These are phyloP conservation scores for Macrolepiota dolichaula DNA, from an alignment of 768 basidiomycete species.

Conservation along the genomic window DNA sequence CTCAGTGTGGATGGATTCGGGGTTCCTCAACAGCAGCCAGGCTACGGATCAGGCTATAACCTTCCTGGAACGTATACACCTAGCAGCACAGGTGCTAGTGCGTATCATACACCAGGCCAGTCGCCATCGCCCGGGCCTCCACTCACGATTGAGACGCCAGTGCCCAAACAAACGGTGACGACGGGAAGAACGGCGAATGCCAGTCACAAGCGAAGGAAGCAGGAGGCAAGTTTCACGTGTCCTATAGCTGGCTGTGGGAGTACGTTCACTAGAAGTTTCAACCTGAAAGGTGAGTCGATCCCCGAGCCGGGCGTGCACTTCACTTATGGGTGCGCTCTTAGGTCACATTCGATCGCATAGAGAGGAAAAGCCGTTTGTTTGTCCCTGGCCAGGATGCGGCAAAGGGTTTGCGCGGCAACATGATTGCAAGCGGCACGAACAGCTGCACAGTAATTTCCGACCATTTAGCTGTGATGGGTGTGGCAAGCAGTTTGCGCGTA, in stretches of 20 bases:
- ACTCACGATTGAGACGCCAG: constrained; percentile 9
- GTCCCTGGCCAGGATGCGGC: constrained; percentile 91
- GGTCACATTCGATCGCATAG: constrained; percentile 95
- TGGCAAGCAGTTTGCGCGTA: constrained; percentile 87
- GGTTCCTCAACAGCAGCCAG: constrained; percentile 1
- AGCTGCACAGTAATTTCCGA: constrained; percentile 87
- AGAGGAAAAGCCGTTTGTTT: constrained; percentile 93
- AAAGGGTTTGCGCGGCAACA: constrained; percentile 95
- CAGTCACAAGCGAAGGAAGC: constrained; percentile 79
- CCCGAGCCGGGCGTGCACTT: not conserved
- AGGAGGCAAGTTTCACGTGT: constrained; percentile 83
- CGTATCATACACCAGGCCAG: constrained; percentile 11
- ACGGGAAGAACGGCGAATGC: constrained; percentile 88
- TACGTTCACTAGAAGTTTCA: constrained; percentile 91
- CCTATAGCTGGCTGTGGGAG: constrained; percentile 81
- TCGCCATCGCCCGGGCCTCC: constrained; percentile 10
- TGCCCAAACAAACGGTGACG: constrained; percentile 81
- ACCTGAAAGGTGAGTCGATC: constrained; percentile 69
- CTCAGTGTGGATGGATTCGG: constrained; percentile 5
- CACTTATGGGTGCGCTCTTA: constrained; percentile 20
- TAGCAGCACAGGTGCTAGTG: constrained; percentile 6
- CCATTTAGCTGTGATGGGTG: constrained; percentile 95
- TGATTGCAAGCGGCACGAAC: constrained; percentile 95
- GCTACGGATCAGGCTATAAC: constrained; percentile 11
- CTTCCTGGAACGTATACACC: constrained; percentile 15